Base-by-base conservation (phyloP, 768 basidiomycete genomes). In the Podaxis mareebaensis region DNA sequence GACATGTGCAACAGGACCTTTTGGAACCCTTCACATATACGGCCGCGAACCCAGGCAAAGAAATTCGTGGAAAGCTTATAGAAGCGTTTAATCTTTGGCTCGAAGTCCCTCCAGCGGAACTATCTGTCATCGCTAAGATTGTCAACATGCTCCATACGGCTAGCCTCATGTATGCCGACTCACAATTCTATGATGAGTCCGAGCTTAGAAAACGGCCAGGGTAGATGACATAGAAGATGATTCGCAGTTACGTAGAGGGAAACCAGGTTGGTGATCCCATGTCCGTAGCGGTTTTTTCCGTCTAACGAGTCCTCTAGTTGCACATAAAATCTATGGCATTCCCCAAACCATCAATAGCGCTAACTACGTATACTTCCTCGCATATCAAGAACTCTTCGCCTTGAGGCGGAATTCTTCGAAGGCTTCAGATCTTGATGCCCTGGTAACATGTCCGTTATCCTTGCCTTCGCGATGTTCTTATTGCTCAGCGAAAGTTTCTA, bases 321-420 rank as follows among this genome's bases (percentile, higher is more conserved):
- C 93, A 0, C 96, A 99, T 78, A 93, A 93, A 78, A 96, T 99
- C 67, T 99, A 96, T 69, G 96, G 96, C 1, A 78, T 97, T 2
- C 94, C 96, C 0, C 96, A 98, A 72, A 97, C 96, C 0, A 95
- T 99, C 77, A 99, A 99, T 73, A 88, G 91, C 0, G 96, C 96
- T 0, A 98, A 97, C 71, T 99, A 98, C 67, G 94, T 95, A 30
- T 98, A 96, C 72, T 99, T 99, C 71, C 84, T 94, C 48, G 96
- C 96, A 0, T 95, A 90, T 72, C 84, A 94, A 67, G 92, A 96
- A 67, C 82, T 98, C 1, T 86, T 90, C 66, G 78, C 79, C 11
- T 80, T 93, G 49, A 77, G 85, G 53, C 70, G 71, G 52, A 70
- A 64, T 24, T 4, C 75, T 77, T 58, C 72, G 68, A 3, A 65